phyloP scores from a whole-genome alignment of 805 yeast genomes.

The Teunomyces gatunensis region DNA sequence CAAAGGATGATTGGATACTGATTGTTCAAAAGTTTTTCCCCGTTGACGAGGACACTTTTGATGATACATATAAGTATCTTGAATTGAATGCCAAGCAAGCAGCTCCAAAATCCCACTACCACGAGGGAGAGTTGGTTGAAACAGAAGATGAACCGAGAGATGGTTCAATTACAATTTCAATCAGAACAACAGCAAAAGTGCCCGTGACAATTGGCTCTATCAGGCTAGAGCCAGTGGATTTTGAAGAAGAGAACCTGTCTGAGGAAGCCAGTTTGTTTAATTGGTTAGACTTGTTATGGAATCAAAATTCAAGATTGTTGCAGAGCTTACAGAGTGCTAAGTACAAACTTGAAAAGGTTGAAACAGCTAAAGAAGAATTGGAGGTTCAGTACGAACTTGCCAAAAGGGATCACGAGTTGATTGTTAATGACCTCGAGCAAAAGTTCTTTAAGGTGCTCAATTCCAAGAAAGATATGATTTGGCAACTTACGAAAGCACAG shows the following conservation, averaged over 20 bases:
- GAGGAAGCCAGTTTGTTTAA: slow-evolving; percentile 22
- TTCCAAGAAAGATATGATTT: slow-evolving; percentile 29
- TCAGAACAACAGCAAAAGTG: slow-evolving; percentile 20
- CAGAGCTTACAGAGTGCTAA: slow-evolving; percentile 3
- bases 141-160: slow-evolving; percentile 12
- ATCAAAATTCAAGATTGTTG: slow-evolving; percentile 12
- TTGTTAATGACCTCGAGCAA: slow-evolving; percentile 23
- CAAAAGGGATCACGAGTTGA: slow-evolving; percentile 14
- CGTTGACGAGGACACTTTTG: slow-evolving; percentile 8
- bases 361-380: slow-evolving; percentile 8
- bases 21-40: slow-evolving; percentile 18
- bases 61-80: neutral
- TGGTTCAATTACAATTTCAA: slow-evolving; percentile 6
- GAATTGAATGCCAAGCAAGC: slow-evolving; percentile 1
- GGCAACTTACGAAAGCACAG: slow-evolving; percentile 19
- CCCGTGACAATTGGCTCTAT: slow-evolving; percentile 27
- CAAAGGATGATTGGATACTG: slow-evolving; percentile 17
- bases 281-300: slow-evolving; percentile 22
- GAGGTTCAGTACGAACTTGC: slow-evolving; percentile 11
- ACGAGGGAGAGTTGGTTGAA: slow-evolving; percentile 2
- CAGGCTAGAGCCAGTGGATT: slow-evolving; percentile 17
- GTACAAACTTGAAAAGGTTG: neutral
- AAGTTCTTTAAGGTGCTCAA: slow-evolving; percentile 27
- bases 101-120: slow-evolving; percentile 5
- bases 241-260: slow-evolving; percentile 9